Conservation (phyloP, 345 rosid genomes). For the Melastoma malabathricum region DNA sequence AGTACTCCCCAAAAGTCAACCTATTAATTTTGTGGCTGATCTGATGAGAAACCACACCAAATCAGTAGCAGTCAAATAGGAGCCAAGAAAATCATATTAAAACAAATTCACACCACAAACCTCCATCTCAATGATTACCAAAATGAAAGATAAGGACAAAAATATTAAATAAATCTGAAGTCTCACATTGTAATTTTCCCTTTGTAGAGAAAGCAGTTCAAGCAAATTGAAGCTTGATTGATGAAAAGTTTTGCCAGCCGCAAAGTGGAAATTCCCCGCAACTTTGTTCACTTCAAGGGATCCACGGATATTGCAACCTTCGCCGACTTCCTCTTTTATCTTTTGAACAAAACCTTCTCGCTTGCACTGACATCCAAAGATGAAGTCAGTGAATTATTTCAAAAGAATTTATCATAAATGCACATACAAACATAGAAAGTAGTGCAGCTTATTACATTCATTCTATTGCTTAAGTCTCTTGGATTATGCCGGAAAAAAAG, state of each 20-base stretch:
- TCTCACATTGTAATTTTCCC: slow-evolving; percentile 67
- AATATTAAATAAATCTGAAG: neutral
- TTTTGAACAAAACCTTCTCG: slow-evolving; percentile 79
- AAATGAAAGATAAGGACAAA: slow-evolving; percentile 3
- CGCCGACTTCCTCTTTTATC: slow-evolving; percentile 78
- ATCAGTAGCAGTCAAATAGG: slow-evolving; percentile 1
- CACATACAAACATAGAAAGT: neutral
- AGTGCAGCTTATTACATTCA: no score
- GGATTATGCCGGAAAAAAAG: no score
- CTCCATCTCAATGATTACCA: neutral
- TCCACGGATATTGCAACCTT: slow-evolving; percentile 79
- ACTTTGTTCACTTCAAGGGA: slow-evolving; percentile 83
- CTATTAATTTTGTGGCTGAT: slow-evolving; percentile 67
- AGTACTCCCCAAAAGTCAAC: slow-evolving; percentile 67
- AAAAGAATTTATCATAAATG: neutral
- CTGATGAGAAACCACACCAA: slow-evolving; percentile 18
- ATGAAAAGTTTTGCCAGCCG: slow-evolving; percentile 73
- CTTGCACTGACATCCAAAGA: slow-evolving; percentile 39
- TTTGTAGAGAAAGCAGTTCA: slow-evolving; percentile 54
- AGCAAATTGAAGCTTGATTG: slow-evolving; percentile 53
- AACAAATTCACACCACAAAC: no score
- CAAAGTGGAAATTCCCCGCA: slow-evolving; percentile 82
- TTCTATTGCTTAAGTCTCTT: no score
- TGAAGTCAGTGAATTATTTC: no score
- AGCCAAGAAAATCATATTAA: neutral